These are phyloP conservation scores for Pichiaceae sp. DNA, from an alignment of 1,139 yeast genomes.

Conservation along the genomic window DNA sequence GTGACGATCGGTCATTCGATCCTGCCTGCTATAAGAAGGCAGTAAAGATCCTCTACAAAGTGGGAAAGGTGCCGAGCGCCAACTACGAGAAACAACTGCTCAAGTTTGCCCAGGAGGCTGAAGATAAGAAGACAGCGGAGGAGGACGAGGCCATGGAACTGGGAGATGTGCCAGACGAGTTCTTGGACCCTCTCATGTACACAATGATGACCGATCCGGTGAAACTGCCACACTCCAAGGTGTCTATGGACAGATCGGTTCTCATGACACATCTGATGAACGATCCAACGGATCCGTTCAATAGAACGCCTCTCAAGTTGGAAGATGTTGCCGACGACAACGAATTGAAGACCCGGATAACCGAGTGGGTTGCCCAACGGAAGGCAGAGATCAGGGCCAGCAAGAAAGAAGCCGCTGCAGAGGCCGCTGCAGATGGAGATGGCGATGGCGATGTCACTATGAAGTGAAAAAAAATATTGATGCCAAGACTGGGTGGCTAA, in stretches of 20 bases:
- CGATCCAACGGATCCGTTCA: conserved; percentile 96
- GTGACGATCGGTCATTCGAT: conserved; percentile 83
- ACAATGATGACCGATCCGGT: conserved; percentile 96
- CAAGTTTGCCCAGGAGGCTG: conserved; percentile 57
- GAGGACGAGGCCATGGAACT: conserved; percentile 79
- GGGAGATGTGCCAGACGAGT: conserved; percentile 95
- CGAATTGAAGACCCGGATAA: conserved; percentile 56
- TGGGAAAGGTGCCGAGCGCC: conserved; percentile 39
- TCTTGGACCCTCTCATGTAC: conserved; percentile 92
- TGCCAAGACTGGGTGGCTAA: no score
- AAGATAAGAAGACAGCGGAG: conserved; percentile 49
- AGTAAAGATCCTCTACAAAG: conserved; percentile 49
- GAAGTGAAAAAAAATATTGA: no score
- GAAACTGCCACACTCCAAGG: conserved; percentile 73
- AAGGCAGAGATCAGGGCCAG: conserved; percentile 13
- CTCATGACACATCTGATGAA: conserved; percentile 89
- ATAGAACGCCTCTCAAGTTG: conserved; percentile 79
- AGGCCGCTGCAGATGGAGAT: conserved; percentile 7
- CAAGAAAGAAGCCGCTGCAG: neutral
- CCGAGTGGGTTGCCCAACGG: conserved; percentile 42
- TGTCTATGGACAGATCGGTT: conserved; percentile 82
- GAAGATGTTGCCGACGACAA: conserved; percentile 80
- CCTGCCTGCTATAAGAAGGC: conserved; percentile 64
- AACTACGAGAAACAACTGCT: conserved; percentile 43
- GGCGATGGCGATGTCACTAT: conserved; percentile 17